phyloP scores from a whole-genome alignment of 495 filamentous ascomycete genomes.

The Hyphodiscus hymeniophilus region DNA sequence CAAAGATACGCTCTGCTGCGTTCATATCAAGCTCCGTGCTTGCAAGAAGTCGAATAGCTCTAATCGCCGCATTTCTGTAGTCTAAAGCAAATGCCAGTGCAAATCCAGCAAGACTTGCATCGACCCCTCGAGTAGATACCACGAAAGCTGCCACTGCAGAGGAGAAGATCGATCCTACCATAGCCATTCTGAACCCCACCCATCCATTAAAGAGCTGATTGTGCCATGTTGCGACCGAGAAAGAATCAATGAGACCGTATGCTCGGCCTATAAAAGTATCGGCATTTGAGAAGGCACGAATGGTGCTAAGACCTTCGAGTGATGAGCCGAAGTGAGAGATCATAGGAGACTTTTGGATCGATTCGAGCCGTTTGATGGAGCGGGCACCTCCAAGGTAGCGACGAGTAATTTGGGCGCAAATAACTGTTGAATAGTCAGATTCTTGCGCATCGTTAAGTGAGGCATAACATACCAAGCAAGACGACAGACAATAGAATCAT shows the following conservation, averaged over 20 bases:
- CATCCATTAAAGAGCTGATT: conserved; percentile 50
- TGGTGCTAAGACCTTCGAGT: conserved; percentile 53
- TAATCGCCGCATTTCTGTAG: conserved; percentile 45
- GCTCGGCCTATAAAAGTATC: conserved; percentile 46
- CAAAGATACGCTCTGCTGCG: conserved; percentile 31
- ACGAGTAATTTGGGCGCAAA: conserved; percentile 36
- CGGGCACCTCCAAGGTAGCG: conserved; percentile 52
- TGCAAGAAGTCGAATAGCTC: conserved; percentile 45
- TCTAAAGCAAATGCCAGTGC: conserved; percentile 39
- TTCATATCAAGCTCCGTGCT: conserved; percentile 37
- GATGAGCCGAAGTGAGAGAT: conserved; percentile 54
- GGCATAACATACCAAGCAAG: conserved; percentile 24
- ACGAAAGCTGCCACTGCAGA: conserved; percentile 47
- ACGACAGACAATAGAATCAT: conserved; percentile 35
- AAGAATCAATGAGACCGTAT: conserved; percentile 46
- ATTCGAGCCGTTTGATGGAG: conserved; percentile 57
- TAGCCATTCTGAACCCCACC: conserved; percentile 50
- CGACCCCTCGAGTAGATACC: conserved; percentile 42
- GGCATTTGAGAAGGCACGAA: conserved; percentile 51
- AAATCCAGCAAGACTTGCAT: conserved; percentile 60
- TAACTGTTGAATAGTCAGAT: background rate
- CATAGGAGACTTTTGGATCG: conserved; percentile 50
- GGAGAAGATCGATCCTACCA: conserved; percentile 54
- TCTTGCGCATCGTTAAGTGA: too few relatives aligned
- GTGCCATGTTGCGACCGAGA: conserved; percentile 44